Conservation (phyloP, 495 filamentous ascomycete species). For the Jackrogersella multiformis region DNA sequence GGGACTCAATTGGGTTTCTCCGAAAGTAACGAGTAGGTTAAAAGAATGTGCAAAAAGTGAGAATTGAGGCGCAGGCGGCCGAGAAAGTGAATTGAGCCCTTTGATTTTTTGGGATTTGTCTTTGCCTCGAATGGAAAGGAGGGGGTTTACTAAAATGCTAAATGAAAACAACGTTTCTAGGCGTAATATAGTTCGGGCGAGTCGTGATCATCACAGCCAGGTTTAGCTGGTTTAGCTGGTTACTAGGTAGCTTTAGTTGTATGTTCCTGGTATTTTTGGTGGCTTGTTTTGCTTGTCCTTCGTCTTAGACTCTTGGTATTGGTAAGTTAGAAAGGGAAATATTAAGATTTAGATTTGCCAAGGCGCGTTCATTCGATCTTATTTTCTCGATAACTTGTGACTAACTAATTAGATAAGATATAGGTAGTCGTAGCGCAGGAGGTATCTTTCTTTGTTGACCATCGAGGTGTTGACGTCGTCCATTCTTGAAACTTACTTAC, state of each 20-base stretch:
- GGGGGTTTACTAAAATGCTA: constrained; percentile 24
- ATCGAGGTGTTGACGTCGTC: constrained; percentile 27
- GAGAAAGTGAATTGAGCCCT: constrained; percentile 6
- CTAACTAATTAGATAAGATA: constrained; percentile 22
- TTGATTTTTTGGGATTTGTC: constrained; percentile 16
- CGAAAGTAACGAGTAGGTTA: constrained; percentile 19
- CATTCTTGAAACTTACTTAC: neutral
- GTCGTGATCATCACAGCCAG: constrained; percentile 17
- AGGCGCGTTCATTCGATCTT: constrained; percentile 4
- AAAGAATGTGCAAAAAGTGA: constrained; percentile 29
- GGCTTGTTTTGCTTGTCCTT: constrained; percentile 13
- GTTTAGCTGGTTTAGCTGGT: neutral
- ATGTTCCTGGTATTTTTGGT: constrained; percentile 16
- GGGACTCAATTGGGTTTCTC: constrained; percentile 10
- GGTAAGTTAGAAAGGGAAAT: neutral
- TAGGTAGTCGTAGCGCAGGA: no score
- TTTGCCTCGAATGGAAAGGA: neutral
- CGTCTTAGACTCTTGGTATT: constrained; percentile 30
- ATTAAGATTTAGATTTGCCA: constrained; percentile 13
- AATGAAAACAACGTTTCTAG: constrained; percentile 11
- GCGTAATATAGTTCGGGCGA: constrained; percentile 17
- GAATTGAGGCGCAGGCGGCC: constrained; percentile 35
- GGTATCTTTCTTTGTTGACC: constrained; percentile 14
- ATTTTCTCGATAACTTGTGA: neutral
- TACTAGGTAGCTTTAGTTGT: neutral